Evolutionary conservation across 352 stramenopile species (phyloP).

Genomic region (Detonula confervacea): DNA sequence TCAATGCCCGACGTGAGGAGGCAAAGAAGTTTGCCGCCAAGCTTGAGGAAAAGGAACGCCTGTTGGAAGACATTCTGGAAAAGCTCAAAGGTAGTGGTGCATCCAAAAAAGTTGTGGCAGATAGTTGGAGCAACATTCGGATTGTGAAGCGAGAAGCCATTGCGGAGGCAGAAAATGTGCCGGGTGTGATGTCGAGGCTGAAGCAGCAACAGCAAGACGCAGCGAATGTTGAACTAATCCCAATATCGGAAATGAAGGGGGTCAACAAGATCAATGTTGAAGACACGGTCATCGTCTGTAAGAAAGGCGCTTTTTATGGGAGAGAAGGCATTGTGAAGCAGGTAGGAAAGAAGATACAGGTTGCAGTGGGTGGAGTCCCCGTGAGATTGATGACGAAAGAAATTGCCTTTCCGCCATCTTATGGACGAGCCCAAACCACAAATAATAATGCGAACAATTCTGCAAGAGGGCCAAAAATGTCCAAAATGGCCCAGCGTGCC

Average conservation of each 20-base stretch:
- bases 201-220: constrained; percentile 36
- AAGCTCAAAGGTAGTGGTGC: constrained; percentile 79
- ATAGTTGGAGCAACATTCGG: constrained; percentile 82
- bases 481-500: constrained; percentile 65
- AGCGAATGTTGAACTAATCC: constrained; percentile 60
- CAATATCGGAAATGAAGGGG: constrained; percentile 69
- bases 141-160: constrained; percentile 80
- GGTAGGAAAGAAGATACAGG: constrained; percentile 61
- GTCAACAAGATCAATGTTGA: constrained; percentile 57
- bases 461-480: constrained; percentile 29
- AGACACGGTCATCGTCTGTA: constrained; percentile 74
- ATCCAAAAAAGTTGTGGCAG: constrained; percentile 73
- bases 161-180: constrained; percentile 75
- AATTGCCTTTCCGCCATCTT: constrained; percentile 54
- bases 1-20: constrained; percentile 71
- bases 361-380: constrained; percentile 51
- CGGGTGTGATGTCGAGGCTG: constrained; percentile 59
- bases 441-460: background rate
- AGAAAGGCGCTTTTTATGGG: constrained; percentile 64
- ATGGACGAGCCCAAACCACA: background rate
- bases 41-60: constrained; percentile 82
- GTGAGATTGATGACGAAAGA: constrained; percentile 73
- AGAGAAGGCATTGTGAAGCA: constrained; percentile 64
- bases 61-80: constrained; percentile 78
- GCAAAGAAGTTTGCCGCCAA: constrained; percentile 79